Percentiles rank a stretch among this genome's conserved stretches.
phyloP scores from a whole-genome alignment of 805 yeast species.

The Saturnispora diversa region DNA sequence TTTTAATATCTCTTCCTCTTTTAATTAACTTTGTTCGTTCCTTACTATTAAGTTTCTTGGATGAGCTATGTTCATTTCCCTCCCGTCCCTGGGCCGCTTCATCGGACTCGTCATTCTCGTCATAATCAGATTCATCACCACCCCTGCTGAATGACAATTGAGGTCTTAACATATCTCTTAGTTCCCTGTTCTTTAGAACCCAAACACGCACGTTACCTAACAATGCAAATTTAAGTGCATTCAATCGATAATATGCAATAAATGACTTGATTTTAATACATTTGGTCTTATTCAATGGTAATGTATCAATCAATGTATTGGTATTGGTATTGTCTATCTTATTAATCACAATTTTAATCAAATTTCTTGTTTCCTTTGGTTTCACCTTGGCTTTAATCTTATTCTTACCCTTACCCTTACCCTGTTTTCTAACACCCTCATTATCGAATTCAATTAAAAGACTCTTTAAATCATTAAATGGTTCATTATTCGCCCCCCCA shows the following conservation, averaged over 20 bases:
- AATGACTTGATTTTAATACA: conserved; percentile 42
- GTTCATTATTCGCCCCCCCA: conserved; percentile 34
- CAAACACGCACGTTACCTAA: conserved; percentile 46
- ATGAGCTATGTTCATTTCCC: conserved; percentile 4
- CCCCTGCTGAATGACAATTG: conserved; percentile 12
- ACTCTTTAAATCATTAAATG: conserved; percentile 37
- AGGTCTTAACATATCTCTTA: conserved; percentile 18
- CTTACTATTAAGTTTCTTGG: conserved; percentile 3
- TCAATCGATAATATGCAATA: conserved; percentile 41
- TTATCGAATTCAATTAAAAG: conserved; percentile 35
- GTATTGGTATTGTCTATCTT: conserved; percentile 36
- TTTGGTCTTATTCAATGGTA: conserved; percentile 39
- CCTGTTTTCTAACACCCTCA: conserved; percentile 47
- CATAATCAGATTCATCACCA: conserved; percentile 11
- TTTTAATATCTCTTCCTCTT: conserved; percentile 7
- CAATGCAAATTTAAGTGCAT: conserved; percentile 43
- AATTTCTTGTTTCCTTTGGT: conserved; percentile 51
- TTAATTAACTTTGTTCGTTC: conserved; percentile 7
- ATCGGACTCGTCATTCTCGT: conserved; percentile 7
- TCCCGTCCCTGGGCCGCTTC: conserved; percentile 11
- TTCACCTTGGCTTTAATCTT: conserved; percentile 30
- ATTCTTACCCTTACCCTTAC: conserved; percentile 44
- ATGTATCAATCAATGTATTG: conserved; percentile 14
- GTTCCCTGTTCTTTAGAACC: conserved; percentile 28
- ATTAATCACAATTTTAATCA: conserved; percentile 48